Evolutionary conservation across 345 rosid genomes (phyloP).

Genomic region (Tarenaya hassleriana): DNA sequence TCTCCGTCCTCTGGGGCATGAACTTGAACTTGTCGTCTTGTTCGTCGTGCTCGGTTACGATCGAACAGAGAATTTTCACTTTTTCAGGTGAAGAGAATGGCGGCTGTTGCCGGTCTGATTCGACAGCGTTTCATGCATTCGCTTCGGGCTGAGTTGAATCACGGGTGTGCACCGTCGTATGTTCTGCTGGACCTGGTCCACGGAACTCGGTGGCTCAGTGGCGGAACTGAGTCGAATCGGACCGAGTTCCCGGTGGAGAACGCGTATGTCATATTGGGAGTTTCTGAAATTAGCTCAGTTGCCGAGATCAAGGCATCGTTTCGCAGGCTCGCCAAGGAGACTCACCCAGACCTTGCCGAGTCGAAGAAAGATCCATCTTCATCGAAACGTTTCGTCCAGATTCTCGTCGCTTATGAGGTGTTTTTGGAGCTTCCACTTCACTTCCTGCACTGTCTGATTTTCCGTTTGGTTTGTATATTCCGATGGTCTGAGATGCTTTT

Average conservation of each 20-base stretch:
- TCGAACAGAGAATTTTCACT: no score
- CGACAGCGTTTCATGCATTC: slow-evolving; percentile 27
- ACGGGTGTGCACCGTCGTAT: slow-evolving; percentile 12
- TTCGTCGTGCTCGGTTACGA: no score
- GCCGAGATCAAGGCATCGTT: slow-evolving; percentile 85
- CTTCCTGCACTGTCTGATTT: background rate
- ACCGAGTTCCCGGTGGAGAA: slow-evolving; percentile 50
- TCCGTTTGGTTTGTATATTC: no score
- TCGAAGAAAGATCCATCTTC: slow-evolving; percentile 39
- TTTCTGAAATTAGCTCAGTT: slow-evolving; percentile 60
- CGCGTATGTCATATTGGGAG: slow-evolving; percentile 70
- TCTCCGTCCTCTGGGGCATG: no score
- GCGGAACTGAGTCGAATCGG: slow-evolving; percentile 41
- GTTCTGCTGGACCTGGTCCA: slow-evolving; percentile 17
- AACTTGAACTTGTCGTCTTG: no score
- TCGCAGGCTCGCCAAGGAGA: slow-evolving; percentile 73
- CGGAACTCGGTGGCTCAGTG: slow-evolving; percentile 39
- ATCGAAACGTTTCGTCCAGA: slow-evolving; percentile 64
- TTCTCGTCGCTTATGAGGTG: slow-evolving; percentile 95
- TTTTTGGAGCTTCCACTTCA: background rate
- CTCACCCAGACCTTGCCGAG: slow-evolving; percentile 76
- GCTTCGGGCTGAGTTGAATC: slow-evolving; percentile 19
- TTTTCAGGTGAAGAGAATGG: slow-evolving; percentile 22
- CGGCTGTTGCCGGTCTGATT: slow-evolving; percentile 27
- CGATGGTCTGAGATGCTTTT: background rate